These are phyloP conservation scores for Lathyrus sativus DNA, from an alignment of 306 rosid genomes.

Conservation along the genomic window DNA sequence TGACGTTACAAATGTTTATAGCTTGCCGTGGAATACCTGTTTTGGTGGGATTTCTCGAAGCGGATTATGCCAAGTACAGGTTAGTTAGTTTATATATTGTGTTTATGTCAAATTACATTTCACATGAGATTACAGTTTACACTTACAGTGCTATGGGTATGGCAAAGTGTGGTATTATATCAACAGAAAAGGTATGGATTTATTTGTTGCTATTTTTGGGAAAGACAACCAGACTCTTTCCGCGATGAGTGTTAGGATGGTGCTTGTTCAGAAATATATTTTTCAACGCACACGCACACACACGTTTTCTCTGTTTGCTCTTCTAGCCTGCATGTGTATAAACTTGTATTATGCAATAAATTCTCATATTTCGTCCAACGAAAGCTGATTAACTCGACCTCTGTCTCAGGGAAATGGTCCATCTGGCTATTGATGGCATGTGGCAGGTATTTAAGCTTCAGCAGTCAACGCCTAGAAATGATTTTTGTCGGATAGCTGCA, in stretches of 20 bases:
- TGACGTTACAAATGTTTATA: slow-evolving; percentile 97
- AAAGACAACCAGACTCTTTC: slow-evolving; percentile 12
- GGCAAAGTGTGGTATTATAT: slow-evolving; percentile 14
- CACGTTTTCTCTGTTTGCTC: slow-evolving; percentile 2
- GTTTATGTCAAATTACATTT: slow-evolving; percentile 19
- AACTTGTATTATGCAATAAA: slow-evolving; percentile 24
- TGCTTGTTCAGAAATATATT: slow-evolving; percentile 4
- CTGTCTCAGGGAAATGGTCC: slow-evolving; percentile 94
- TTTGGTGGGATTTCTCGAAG: slow-evolving; percentile 95
- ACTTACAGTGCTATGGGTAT: slow-evolving; percentile 10
- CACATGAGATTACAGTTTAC: slow-evolving; percentile 1
- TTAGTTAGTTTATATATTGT: slow-evolving; percentile 43
- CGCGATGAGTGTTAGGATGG: not conserved
- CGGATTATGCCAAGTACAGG: slow-evolving; percentile 99
- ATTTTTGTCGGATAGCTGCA: slow-evolving; percentile 94
- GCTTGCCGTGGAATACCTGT: slow-evolving; percentile 99
- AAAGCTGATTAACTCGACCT: slow-evolving; percentile 36
- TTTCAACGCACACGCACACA: too few relatives aligned
- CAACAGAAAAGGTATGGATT: slow-evolving; percentile 5
- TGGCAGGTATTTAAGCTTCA: slow-evolving; percentile 99
- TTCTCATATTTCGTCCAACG: slow-evolving; percentile 27
- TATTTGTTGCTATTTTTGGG: slow-evolving; percentile 1
- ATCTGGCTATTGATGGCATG: slow-evolving; percentile 99
- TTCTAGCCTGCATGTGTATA: not conserved
- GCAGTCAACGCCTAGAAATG: slow-evolving; percentile 92